These are phyloP conservation scores for Plenodomus biglobosus DNA, from an alignment of 2,329 filamentous ascomycete species.

Conservation along the genomic window DNA sequence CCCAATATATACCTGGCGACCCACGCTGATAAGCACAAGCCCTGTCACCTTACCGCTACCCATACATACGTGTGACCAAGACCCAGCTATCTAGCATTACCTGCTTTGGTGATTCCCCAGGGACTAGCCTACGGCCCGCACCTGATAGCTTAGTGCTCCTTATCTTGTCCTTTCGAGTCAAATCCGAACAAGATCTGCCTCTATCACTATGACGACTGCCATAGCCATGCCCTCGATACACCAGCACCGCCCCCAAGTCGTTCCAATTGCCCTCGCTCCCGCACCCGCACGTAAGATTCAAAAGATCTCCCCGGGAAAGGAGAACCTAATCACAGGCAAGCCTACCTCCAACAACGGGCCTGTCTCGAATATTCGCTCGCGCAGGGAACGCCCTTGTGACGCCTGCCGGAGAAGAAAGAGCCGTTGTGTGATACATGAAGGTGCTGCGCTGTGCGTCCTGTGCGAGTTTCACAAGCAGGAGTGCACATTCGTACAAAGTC, in stretches of 20 bases:
- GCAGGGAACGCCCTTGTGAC: constrained; percentile 56
- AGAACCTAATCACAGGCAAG: constrained; percentile 46
- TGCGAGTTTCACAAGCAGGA: constrained; percentile 78
- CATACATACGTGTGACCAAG: constrained; percentile 27
- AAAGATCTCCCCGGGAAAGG: constrained; percentile 47
- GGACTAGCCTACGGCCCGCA: constrained; percentile 37
- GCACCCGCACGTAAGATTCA: constrained; percentile 48
- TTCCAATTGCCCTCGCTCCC: constrained; percentile 50
- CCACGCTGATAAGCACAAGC: constrained; percentile 37
- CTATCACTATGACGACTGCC: constrained; percentile 48
- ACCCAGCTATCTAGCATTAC: constrained; percentile 18
- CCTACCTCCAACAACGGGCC: constrained; percentile 38
- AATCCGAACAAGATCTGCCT: not conserved
- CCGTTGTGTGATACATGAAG: constrained; percentile 78
- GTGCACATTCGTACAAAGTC: constrained; percentile 76
- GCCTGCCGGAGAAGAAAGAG: constrained; percentile 72
- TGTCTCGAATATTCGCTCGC: constrained; percentile 44
- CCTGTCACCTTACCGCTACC: constrained; percentile 24
- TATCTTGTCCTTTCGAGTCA: constrained; percentile 25
- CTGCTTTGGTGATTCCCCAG: constrained; percentile 21
- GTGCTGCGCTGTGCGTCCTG: constrained; percentile 69
- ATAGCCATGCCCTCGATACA: constrained; percentile 47
- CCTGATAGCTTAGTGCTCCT: constrained; percentile 29
- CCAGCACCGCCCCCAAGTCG: constrained; percentile 48
- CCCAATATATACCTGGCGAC: constrained; percentile 14